Percentiles rank a stretch among this genome's conserved stretches.
Conservation (phyloP, 805 yeast species). For the Candida argentea region DNA sequence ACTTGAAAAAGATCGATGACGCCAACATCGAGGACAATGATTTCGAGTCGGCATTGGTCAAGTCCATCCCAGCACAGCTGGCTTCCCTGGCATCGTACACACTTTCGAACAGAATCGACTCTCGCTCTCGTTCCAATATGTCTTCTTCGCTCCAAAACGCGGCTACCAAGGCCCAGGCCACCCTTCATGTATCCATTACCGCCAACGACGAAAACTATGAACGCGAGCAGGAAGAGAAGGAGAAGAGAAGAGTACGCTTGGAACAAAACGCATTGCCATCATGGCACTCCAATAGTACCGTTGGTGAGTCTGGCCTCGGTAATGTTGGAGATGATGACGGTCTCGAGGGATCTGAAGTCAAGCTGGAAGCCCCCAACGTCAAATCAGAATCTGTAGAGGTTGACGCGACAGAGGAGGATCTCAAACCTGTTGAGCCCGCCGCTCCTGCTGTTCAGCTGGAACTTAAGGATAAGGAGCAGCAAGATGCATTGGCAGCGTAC, state of each 20-base stretch:
- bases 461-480: constrained; percentile 52
- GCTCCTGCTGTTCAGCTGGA: constrained; percentile 2
- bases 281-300: constrained; percentile 91
- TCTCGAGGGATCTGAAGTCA: constrained; percentile 11
- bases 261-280: constrained; percentile 93
- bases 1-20: constrained; percentile 48
- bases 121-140: constrained; percentile 20
- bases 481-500: constrained; percentile 56
- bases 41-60: constrained; percentile 50
- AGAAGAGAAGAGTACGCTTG: constrained; percentile 59
- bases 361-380: constrained; percentile 6
- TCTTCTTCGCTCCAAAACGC: constrained; percentile 32
- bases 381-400: constrained; percentile 3
- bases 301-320: constrained; percentile 57
- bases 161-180: constrained; percentile 64
- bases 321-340: constrained; percentile 37
- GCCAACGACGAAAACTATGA: constrained; percentile 74
- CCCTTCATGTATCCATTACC: constrained; percentile 81
- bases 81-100: constrained; percentile 61
- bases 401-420: constrained; percentile 1
- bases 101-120: constrained; percentile 35
- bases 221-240: constrained; percentile 54
- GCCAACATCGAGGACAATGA: constrained; percentile 28
- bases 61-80: constrained; percentile 77
- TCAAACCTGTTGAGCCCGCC: constrained; percentile 1